phyloP scores from a whole-genome alignment of 176 grass and related monocot genomes.

The Urochloa ruziziensis region DNA sequence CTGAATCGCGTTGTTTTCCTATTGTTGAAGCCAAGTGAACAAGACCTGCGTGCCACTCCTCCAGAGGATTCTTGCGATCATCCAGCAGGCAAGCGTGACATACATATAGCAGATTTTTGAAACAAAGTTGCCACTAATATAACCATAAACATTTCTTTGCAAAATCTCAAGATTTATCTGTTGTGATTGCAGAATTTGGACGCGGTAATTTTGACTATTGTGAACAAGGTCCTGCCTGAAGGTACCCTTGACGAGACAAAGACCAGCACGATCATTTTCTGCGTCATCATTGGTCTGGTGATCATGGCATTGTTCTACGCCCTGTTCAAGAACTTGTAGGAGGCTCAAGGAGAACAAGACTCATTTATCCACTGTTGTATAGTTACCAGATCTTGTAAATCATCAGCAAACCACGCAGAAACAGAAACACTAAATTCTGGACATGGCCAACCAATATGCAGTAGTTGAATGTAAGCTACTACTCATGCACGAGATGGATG shows the following conservation, averaged over 20 bases:
- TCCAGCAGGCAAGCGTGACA: constrained; percentile 39
- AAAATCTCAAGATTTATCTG: not conserved
- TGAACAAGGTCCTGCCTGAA: constrained; percentile 57
- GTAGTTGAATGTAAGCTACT: not conserved
- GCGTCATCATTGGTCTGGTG: constrained; percentile 43
- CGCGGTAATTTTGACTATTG: constrained; percentile 33
- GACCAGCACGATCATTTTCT: constrained; percentile 29
- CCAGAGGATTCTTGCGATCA: constrained; percentile 29
- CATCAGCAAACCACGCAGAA: not conserved
- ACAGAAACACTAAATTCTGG: not conserved
- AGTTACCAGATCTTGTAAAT: constrained; percentile 8
- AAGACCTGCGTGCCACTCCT: constrained; percentile 39
- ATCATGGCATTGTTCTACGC: constrained; percentile 50
- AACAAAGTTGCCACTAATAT: not conserved
- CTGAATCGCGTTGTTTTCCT: not conserved
- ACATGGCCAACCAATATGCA: not conserved
- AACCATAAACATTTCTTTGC: not conserved
- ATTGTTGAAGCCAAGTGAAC: constrained; percentile 37
- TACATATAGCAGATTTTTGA: not conserved
- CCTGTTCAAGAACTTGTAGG: constrained; percentile 46
- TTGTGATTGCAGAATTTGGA: constrained; percentile 56
- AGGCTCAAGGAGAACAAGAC: not conserved
- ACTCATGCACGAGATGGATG: not conserved
- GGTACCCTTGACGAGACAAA: constrained; percentile 40
- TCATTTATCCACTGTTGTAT: not conserved